phyloP scores from a whole-genome alignment of 1,139 yeast species.

The Debaryomyces psychrophilus region DNA sequence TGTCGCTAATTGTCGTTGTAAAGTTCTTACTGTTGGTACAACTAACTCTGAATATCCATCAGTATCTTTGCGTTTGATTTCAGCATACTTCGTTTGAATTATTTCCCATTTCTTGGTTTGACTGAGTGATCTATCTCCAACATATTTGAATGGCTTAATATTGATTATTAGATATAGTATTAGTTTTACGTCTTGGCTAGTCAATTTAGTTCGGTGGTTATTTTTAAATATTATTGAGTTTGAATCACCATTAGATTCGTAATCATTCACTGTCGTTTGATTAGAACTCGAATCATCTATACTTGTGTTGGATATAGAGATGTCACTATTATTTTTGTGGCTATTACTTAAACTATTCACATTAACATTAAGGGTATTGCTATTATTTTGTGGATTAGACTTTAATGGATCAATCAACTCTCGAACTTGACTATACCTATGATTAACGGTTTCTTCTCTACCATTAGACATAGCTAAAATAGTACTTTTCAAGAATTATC shows the following conservation, averaged over 20 bases:
- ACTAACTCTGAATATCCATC: conserved; percentile 16
- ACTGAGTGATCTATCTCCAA: conserved; percentile 36
- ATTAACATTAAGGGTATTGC: conserved; percentile 1
- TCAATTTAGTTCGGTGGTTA: conserved; percentile 30
- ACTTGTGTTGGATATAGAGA: conserved; percentile 8
- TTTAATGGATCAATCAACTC: conserved; percentile 5
- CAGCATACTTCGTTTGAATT: conserved; percentile 32
- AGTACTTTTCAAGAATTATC: not conserved
- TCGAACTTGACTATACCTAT: conserved; percentile 4
- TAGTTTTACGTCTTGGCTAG: conserved; percentile 32
- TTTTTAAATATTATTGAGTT: conserved; percentile 11
- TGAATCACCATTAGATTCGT: conserved; percentile 9
- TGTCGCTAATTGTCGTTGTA: conserved; percentile 39
- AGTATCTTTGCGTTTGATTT: conserved; percentile 19
- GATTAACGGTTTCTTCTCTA: not conserved
- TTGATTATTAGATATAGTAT: conserved; percentile 35
- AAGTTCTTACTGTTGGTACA: conserved; percentile 41
- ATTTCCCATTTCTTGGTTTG: conserved; percentile 43
- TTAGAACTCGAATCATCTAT: conserved; percentile 8
- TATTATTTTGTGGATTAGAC: conserved; percentile 3
- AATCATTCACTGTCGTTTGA: conserved; percentile 9
- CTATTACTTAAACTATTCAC: conserved; percentile 6
- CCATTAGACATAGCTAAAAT: conserved; percentile 1
- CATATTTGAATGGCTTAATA: conserved; percentile 42
- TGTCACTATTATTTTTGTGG: conserved; percentile 5